phyloP scores from a whole-genome alignment of 2,329 filamentous ascomycete genomes.

The Trichophyton schoenleinii region DNA sequence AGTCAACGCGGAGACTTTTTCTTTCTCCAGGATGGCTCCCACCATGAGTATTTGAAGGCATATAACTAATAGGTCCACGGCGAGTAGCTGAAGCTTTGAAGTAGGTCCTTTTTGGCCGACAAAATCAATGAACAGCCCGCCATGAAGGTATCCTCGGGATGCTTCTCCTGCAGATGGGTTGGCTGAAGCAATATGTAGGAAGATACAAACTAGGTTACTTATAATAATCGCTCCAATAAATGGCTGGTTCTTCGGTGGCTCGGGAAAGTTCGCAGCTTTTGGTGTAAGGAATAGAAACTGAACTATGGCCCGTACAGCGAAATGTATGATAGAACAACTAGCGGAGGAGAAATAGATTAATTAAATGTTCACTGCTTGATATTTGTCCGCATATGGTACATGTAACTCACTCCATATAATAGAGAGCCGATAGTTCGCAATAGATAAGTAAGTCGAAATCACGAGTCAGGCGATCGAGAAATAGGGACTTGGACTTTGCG shows the following conservation, averaged over 20 bases:
- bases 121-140: constrained; percentile 52
- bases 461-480: constrained; percentile 45
- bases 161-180: constrained; percentile 41
- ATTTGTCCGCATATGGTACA: not conserved
- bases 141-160: constrained; percentile 45
- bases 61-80: constrained; percentile 43
- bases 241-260: constrained; percentile 39
- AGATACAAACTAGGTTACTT: constrained; percentile 44
- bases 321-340: constrained; percentile 47
- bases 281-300: constrained; percentile 49
- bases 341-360: not conserved
- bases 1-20: constrained; percentile 29
- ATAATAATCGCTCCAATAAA: constrained; percentile 43
- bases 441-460: constrained; percentile 49
- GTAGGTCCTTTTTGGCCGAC: constrained; percentile 49
- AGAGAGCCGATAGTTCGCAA: constrained; percentile 48
- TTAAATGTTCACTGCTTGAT: not conserved
- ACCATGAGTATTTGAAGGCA: constrained; percentile 46
- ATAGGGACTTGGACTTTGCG: constrained; percentile 30
- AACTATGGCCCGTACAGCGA: constrained; percentile 42
- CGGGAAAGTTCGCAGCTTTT: constrained; percentile 41
- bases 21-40: constrained; percentile 41
- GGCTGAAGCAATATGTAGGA: constrained; percentile 44
- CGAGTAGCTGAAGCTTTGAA: constrained; percentile 40
- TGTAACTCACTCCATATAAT: constrained; percentile 49